Evolutionary conservation across 371 early-diverging fungal species (phyloP).

Genomic region (Mucor piriformis): DNA sequence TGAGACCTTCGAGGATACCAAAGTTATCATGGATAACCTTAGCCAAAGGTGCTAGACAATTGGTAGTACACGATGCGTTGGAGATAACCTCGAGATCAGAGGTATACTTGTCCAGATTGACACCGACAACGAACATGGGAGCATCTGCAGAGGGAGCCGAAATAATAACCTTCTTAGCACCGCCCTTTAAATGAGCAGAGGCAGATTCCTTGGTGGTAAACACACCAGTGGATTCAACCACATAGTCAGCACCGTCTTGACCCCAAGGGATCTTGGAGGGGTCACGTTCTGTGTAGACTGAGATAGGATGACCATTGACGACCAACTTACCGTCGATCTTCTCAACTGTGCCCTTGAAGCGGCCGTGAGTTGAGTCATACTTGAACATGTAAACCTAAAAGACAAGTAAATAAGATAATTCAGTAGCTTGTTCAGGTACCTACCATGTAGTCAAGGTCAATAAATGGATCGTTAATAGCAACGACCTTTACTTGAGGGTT

Average conservation of each 20-base stretch:
- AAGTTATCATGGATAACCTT: slow-evolving; percentile 97
- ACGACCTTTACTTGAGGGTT: slow-evolving; percentile 85
- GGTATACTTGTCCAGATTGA: slow-evolving; percentile 94
- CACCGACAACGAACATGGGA: slow-evolving; percentile 91
- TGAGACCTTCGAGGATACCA: slow-evolving; percentile 83
- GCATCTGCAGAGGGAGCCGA: slow-evolving; percentile 96
- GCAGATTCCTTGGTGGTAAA: slow-evolving; percentile 95
- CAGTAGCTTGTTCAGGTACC: too few relatives aligned
- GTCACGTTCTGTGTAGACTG: slow-evolving; percentile 40
- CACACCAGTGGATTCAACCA: slow-evolving; percentile 99
- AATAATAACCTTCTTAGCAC: slow-evolving; percentile 98
- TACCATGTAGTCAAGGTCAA: slow-evolving; percentile 94
- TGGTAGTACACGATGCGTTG: slow-evolving; percentile 99
- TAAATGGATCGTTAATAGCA: slow-evolving; percentile 99
- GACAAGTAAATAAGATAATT: background rate
- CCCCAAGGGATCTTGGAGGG: slow-evolving; percentile 95
- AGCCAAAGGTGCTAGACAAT: slow-evolving; percentile 99
- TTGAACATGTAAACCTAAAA: slow-evolving; percentile 89
- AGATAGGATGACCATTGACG: slow-evolving; percentile 64
- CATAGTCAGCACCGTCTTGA: slow-evolving; percentile 86
- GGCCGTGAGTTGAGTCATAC: slow-evolving; percentile 99
- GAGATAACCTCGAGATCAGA: slow-evolving; percentile 86
- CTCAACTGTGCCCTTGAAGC: slow-evolving; percentile 80
- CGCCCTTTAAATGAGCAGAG: slow-evolving; percentile 87
- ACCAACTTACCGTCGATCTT: slow-evolving; percentile 82